Base-by-base conservation (phyloP, 495 filamentous ascomycete species). In the Hyaloscypha hepaticicola region DNA sequence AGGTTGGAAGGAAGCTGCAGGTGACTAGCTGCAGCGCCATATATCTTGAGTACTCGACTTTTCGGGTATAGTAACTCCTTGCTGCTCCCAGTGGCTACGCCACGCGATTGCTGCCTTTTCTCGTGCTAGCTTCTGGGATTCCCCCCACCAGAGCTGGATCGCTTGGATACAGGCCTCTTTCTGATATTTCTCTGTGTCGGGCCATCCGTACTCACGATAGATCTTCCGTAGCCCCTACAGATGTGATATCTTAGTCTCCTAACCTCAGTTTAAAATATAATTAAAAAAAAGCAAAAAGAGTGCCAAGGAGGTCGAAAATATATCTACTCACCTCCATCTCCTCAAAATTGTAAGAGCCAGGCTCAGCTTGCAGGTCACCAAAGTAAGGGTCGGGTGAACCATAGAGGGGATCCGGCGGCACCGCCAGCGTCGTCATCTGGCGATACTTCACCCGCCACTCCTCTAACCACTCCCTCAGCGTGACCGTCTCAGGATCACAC, bases 401-500 rank as follows among this genome's bases (percentile, higher is more conserved):
- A 53, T 53, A 53, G 21, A 24, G 3, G 24, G 50, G 14, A 53
- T 53, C 21, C 11, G 21, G 3, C 50, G 50, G 50, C 21, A 53
- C 50, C 24, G 50, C 50, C 50, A 53, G 14, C 12, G 24, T 19
- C 2, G 11, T 53, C 50, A 16, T 53, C 21, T 53, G 50, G 21
- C 50, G 50, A 21, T 53, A 53, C 50, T 53, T 21, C 24, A 4
- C 50, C 50, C 50, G 3, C 14, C 50, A 53, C 24, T 24, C 24
- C 50, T 53, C 50, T 21, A 53, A 21, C 50, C 50, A 53, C 12
- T 53, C 50, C 24, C 24, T 53, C 50, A 53, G 24, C 21, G 50
- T 53, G 50, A 53, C 50, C 3, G 50, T 41, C 50, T 53, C 27
- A 19, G 34, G 26, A 34, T 69, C 52, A 41, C 64, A 69, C 49